A percentile compares a stretch with the other conserved stretches of the same genome.
Evolutionary conservation across 2,329 filamentous ascomycete genomes (phyloP).

Genomic region (Neopestalotiopsis sp.): DNA sequence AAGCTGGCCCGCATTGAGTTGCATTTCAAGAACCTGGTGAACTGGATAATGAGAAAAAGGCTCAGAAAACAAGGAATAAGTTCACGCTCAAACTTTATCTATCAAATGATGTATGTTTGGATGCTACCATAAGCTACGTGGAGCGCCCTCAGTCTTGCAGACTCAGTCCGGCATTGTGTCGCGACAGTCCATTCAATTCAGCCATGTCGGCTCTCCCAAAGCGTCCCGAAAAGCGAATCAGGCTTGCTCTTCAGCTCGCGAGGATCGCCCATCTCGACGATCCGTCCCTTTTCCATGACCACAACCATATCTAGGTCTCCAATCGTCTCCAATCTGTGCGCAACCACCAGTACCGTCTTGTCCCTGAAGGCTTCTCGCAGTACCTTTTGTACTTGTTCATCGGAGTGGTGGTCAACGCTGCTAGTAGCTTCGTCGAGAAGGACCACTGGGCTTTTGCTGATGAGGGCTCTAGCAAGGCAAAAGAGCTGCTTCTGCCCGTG

Average conservation of each 20-base stretch:
- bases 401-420: slow-evolving; percentile 35
- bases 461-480: slow-evolving; percentile 30
- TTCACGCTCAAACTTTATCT: no score
- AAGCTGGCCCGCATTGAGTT: no score
- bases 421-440: slow-evolving; percentile 39
- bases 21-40: no score
- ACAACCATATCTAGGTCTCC: slow-evolving; percentile 52
- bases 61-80: no score
- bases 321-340: slow-evolving; percentile 43
- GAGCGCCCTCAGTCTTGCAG: no score
- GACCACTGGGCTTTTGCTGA: slow-evolving; percentile 33
- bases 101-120: no score
- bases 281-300: slow-evolving; percentile 50
- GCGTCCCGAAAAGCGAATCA: slow-evolving; percentile 5
- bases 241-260: slow-evolving; percentile 12
- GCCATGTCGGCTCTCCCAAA: slow-evolving; percentile 13
- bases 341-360: slow-evolving; percentile 53
- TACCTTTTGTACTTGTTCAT: slow-evolving; percentile 29
- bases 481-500: slow-evolving; percentile 51
- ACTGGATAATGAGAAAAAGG: no score
- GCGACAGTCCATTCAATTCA: background rate
- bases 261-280: slow-evolving; percentile 44
- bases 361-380: slow-evolving; percentile 30
- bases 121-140: no score
- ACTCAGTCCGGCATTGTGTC: no score